Conservation (phyloP, 495 filamentous ascomycete genomes). For the Daldinia concentrica region DNA sequence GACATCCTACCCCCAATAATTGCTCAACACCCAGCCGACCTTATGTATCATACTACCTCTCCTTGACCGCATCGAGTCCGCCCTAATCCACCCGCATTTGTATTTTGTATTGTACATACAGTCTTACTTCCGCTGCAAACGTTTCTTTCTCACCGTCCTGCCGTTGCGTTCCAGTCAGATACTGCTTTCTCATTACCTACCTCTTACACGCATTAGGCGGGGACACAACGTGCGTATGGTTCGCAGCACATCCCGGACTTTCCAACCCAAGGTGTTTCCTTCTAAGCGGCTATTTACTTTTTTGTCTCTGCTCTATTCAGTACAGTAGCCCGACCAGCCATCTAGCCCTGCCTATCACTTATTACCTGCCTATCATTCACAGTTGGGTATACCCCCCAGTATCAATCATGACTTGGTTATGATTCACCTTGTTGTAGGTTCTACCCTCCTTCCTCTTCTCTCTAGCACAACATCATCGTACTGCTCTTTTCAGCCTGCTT, state of each 20-base stretch:
- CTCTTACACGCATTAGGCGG: constrained; percentile 27
- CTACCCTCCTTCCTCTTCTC: constrained; percentile 20
- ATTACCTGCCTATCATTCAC: constrained; percentile 6
- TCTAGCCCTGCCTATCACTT: neutral
- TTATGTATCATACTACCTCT: constrained; percentile 34
- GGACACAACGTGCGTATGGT: constrained; percentile 26
- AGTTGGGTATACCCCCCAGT: constrained; percentile 33
- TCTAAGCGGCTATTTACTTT: constrained; percentile 23
- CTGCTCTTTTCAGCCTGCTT: constrained; percentile 20
- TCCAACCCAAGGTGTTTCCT: constrained; percentile 32
- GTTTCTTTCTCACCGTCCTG: constrained; percentile 27
- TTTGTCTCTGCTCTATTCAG: constrained; percentile 9
- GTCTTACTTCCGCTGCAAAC: constrained; percentile 19
- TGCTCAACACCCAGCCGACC: constrained; percentile 36
- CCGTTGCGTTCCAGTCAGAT: constrained; percentile 29
- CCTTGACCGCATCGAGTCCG: constrained; percentile 30
- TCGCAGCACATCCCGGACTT: constrained; percentile 28
- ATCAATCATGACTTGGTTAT: constrained; percentile 40
- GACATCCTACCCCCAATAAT: constrained; percentile 28
- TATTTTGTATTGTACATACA: neutral
- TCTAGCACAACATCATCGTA: constrained; percentile 9
- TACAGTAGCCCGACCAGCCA: neutral
- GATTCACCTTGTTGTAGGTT: constrained; percentile 42
- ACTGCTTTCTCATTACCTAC: constrained; percentile 21
- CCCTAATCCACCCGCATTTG: constrained; percentile 22